Evolutionary conservation across 257 asterid genomes (phyloP).

Genomic region (Forsythia viridissima): DNA sequence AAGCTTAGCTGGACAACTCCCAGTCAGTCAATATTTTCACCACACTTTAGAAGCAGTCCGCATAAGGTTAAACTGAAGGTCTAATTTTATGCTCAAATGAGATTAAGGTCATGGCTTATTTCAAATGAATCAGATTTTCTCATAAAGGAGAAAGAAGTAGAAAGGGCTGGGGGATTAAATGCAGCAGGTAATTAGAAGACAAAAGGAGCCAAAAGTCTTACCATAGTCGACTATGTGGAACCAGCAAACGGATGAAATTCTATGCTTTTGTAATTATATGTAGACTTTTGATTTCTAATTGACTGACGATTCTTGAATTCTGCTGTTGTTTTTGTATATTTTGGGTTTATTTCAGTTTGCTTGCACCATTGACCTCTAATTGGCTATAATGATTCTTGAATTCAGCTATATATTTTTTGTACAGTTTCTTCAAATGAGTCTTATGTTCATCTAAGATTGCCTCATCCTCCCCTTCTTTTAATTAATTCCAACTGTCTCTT

Average conservation of each 20-base stretch:
- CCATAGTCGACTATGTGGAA: background rate
- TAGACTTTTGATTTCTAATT: background rate
- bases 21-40: background rate
- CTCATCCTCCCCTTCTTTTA: background rate
- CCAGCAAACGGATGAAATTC: background rate
- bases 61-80: background rate
- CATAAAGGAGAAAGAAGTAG: background rate
- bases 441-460: background rate
- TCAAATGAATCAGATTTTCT: background rate
- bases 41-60: background rate
- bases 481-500: slow-evolving; percentile 17
- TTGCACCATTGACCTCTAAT: background rate
- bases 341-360: background rate
- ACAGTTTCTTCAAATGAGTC: background rate
- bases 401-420: background rate
- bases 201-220: background rate
- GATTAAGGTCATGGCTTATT: background rate
- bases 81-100: background rate
- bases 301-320: background rate
- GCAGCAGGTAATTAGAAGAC: background rate
- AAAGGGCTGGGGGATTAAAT: background rate
- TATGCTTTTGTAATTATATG: background rate
- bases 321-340: background rate
- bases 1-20: background rate
- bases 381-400: background rate